Percentiles rank a stretch among this genome's conserved stretches.
phyloP scores from a whole-genome alignment of 768 basidiomycete genomes.

The Leccinum subtestaceum region DNA sequence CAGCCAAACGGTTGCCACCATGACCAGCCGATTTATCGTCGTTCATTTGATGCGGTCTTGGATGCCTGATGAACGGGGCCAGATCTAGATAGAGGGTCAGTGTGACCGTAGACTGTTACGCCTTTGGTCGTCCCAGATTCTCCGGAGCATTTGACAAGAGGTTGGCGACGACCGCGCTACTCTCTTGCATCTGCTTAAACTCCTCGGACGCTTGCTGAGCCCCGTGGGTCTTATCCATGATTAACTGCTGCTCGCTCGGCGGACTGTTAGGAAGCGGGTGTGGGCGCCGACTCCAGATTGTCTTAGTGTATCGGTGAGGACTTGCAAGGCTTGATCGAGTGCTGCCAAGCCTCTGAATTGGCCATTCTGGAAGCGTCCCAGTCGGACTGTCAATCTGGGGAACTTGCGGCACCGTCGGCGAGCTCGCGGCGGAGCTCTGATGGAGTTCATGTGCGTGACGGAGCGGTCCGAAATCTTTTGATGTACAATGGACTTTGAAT shows the following conservation, averaged over 20 bases:
- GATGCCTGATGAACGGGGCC: not conserved
- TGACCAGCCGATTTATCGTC: too few relatives aligned
- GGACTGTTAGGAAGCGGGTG: constrained; percentile 46
- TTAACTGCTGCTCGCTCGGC: constrained; percentile 47
- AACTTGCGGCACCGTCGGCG: too few relatives aligned
- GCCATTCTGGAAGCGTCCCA: too few relatives aligned
- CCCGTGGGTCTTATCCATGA: constrained; percentile 39
- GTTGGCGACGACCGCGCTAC: constrained; percentile 50
- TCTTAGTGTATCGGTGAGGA: constrained; percentile 48
- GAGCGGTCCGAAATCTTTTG: too few relatives aligned
- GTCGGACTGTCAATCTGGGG: too few relatives aligned
- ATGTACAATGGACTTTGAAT: too few relatives aligned
- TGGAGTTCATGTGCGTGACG: too few relatives aligned
- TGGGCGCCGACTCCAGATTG: constrained; percentile 66
- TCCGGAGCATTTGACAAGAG: constrained; percentile 34
- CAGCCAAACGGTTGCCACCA: too few relatives aligned
- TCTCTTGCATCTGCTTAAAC: constrained; percentile 53
- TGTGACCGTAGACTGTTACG: not conserved
- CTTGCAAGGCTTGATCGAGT: constrained; percentile 48
- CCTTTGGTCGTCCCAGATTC: constrained; percentile 11
- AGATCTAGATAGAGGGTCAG: too few relatives aligned
- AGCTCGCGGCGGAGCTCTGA: too few relatives aligned
- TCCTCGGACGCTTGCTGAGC: constrained; percentile 50
- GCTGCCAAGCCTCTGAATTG: constrained; percentile 36
- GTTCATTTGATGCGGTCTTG: too few relatives aligned